Evolutionary conservation across 768 basidiomycete species (phyloP), one percentile per base, ranked within the genome.

Genomic region (Agrocybe praecox): DNA sequence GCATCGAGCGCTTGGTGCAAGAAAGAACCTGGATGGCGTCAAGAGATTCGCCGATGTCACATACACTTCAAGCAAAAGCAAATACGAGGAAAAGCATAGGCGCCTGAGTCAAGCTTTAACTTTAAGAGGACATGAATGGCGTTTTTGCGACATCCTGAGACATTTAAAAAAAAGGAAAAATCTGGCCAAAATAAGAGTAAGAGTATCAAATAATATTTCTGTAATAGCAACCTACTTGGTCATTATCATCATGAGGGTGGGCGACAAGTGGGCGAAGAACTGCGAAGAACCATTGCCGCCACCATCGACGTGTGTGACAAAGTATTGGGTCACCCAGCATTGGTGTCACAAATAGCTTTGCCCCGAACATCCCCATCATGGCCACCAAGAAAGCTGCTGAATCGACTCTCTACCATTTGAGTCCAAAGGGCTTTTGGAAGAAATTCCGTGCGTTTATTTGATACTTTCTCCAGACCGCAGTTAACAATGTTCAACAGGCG

Each of bases 371-470:
- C 60, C 62, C 24, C 70, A 14, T 40, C 70, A 90, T 90, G 87
- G 85, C 89, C 56, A 81, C 82, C 58, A 90, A 85, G 77, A 92
- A 87, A 75, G 86, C 80, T 24, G 92, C 93, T 61, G 93, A 97
- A 68, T 87, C 89, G 34, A 95, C 92, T 2, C 81, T 94, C 45
- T 97, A 97, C 74, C 95, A 97, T 69, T 83, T 94, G 65, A 85
- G 84, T 65, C 88, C 90, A 22, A 87, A 89, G 73, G 94, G 95
- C 9, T 96, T 96, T 71, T 96, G 95, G 95, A 96, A 96, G 85
- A 94, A 90, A 78, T 94, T 97, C 68, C 86, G 94, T 94, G 64
- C 57, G 92, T 80, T 36, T 29, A 2, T 43, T 11, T 10, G 34
- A 24, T 42, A 18, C 52, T 18, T n/a, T 44, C 21, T 26, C 18